Evolutionary conservation across 2,329 filamentous ascomycete genomes (phyloP), one percentile per base, ranked within the genome.

Genomic region (Curvularia sp.): DNA sequence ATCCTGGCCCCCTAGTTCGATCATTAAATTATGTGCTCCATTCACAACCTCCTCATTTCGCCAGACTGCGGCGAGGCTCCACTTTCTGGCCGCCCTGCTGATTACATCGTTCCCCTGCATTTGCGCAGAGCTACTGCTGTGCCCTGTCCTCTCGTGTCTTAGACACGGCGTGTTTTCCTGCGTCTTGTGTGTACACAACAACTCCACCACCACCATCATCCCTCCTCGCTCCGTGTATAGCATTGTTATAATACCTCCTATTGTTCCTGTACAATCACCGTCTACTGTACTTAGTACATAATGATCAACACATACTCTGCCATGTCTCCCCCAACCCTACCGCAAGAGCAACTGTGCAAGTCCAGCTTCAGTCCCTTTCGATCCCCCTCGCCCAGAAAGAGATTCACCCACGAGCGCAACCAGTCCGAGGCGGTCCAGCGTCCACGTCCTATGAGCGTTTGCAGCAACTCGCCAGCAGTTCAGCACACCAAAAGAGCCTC

Each of bases 391-490:
- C 55, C 51, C 24, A 56, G 51, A 58, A 60, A 51, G 57, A 62
- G 65, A 26, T 54, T 64, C 44, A 49, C 60, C 43, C 68, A 70
- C 66, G 62, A 62, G 48, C 64, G 68, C 46, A 63, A 67, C 59
- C 62, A 62, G 44, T 70, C 68, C 26, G 68, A 70, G 48, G 55
- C 66, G n/a, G 64, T 68, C 24, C 60, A 49, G 39, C 63, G 65
- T 22, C 57, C 64, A 46, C 64, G 67, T 18, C 63, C 65, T 13
- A 63, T 69, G 26, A 68, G 62, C 46, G 58, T 67, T 10, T 47
- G 53, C n/a, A 50, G 47, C 18, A 51, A 50, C 47, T 56, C 60
- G 2, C 48, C 61, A 38, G 62, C 64, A 57, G 60, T 60, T 12
- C 52, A 58, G 38, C 68, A 66, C 52, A 62, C 47, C 55, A 68